Base-by-base conservation (phyloP, 2,329 filamentous ascomycete genomes). In the Sphaerulina populicola region DNA sequence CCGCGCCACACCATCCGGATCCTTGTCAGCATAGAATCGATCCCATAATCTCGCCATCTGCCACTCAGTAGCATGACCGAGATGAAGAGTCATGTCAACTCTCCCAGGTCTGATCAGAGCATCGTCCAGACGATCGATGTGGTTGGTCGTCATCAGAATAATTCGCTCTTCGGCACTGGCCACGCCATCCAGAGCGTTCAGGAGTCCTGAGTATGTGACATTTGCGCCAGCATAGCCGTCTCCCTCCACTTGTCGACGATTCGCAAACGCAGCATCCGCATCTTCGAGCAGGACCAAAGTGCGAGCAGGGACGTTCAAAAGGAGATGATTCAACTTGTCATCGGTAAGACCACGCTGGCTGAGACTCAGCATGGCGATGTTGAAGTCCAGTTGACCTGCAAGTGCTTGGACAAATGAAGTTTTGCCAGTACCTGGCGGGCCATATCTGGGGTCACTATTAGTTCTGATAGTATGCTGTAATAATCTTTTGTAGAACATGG, bases 321-420 rank as follows among this genome's bases (percentile, higher is more conserved):
- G 76, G 18, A 96, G 79, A 62, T 88, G 86, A 21, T 91, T 90
- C 49, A 96, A 73, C 59, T 90, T 82, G 65, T 95, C 88, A 61
- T 96, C 91, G 2, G 88, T 94, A 65, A 96, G 78, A 12, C 90
- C 90, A 49, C 88, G 79, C 71, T 95, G 88, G 69, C 86, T 93
- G 29, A 96, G 78, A 61, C 95, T 95, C 58, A 96, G 76, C 71
- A 95, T 90, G 47, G 90, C 89, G 60, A 96, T 93, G 61, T 87
- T 87, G 68, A 91, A 95, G 66, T 95, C 88, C 51, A 96, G 71
- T 64, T 93, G 83, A n/a, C 89, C 91, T 0, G 93, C 93, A 38
- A 98, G 73, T 0, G 93, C 90, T 69, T 96, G 89, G 56, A 98
- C 96, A 61, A 98, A 97, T 0, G 88, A 94, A 54, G 86, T 96